Base-by-base conservation (phyloP, 2,329 filamentous ascomycete species). In the Botryosphaeria dothidea region DNA sequence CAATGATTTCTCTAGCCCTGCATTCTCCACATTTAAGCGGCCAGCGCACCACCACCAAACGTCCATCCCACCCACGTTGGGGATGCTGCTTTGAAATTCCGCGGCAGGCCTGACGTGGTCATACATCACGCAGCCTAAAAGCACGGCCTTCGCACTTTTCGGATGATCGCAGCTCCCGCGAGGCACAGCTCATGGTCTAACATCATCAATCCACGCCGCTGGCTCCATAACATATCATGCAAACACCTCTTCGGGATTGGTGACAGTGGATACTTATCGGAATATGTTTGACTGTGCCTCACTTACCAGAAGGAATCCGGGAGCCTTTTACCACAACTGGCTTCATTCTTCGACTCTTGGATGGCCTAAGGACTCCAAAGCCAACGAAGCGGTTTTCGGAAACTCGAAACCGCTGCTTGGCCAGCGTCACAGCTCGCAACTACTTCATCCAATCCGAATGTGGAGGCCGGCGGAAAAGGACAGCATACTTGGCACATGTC, bases 31-130 rank as follows among this genome's bases (percentile, higher is more conserved):
- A 17, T 34, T 58, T 8, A 15, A 23, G 56, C 56, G 56, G 56
- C 56, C 56, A 60, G 41, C 56, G n/a, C 41, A 60, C 25, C 56
- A 46, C 15, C 56, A 60, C 36, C 25, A 43, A 8, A 43, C 23
- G 15, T 15, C 41, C 17, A 45, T 46, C 17, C 23, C 19, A 11
- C 2, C 8, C 31, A 56, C 34, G 34, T n/a, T 19, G 38, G n/a
- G 21, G 19, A 31, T 15, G 34, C 51, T 43, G 56, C 56, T 60
- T 43, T 34, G 56, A 60, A 60, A 60, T 45, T 19, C 56, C n/a
- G n/a, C 23, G n/a, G 17, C 15, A 21, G n/a, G 34, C 52, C 36
- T 29, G 52, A 21, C 31, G 38, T 58, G 54, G 54, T 58, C 54
- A 13, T 25, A 29, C 27, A 41, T 46, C 56, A 45, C 27, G 41